Percentiles rank a stretch among this genome's conserved stretches.
phyloP scores from a whole-genome alignment of 2,329 filamentous ascomycete genomes.

The Anthostomella pinea region DNA sequence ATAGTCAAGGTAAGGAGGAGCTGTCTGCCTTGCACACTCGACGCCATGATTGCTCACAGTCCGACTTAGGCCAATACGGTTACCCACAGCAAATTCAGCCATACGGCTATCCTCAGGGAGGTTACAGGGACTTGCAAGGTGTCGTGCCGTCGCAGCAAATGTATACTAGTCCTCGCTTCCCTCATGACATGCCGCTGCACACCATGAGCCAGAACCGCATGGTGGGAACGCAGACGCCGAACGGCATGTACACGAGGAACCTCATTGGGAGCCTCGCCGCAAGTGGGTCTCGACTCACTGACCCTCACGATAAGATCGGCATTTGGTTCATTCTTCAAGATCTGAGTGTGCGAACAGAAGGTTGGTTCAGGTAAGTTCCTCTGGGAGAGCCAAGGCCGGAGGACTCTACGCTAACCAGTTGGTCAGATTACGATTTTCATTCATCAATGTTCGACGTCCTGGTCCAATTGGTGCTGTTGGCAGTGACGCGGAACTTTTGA shows the following conservation, averaged over 20 bases:
- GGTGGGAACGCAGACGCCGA: conserved; percentile 49
- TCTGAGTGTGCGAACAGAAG: conserved; percentile 89
- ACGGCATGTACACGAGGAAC: conserved; percentile 91
- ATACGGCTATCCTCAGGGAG: conserved; percentile 28
- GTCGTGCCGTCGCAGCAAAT: conserved; percentile 31
- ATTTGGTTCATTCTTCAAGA: conserved; percentile 98
- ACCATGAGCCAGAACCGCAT: conserved; percentile 32
- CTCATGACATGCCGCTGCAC: conserved; percentile 35
- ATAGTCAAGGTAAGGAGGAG: conserved; percentile 25
- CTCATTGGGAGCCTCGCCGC: conserved; percentile 89
- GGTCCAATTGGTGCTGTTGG: conserved; percentile 34
- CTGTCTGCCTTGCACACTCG: neutral
- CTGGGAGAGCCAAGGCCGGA: conserved; percentile 1
- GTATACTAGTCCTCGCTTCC: conserved; percentile 30
- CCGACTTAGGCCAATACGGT: conserved; percentile 20
- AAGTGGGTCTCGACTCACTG: conserved; percentile 80
- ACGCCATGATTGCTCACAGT: conserved; percentile 8
- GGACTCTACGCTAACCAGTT: conserved; percentile 8
- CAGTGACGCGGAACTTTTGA: conserved; percentile 51
- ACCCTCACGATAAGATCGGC: conserved; percentile 75
- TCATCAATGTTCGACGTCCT: conserved; percentile 75
- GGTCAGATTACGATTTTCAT: conserved; percentile 62
- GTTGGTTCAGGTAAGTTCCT: conserved; percentile 71
- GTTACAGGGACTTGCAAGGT: conserved; percentile 27
- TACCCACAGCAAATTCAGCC: conserved; percentile 28